Conservation (phyloP, 129 eudicot genomes). For the Escallonia herrerae region DNA sequence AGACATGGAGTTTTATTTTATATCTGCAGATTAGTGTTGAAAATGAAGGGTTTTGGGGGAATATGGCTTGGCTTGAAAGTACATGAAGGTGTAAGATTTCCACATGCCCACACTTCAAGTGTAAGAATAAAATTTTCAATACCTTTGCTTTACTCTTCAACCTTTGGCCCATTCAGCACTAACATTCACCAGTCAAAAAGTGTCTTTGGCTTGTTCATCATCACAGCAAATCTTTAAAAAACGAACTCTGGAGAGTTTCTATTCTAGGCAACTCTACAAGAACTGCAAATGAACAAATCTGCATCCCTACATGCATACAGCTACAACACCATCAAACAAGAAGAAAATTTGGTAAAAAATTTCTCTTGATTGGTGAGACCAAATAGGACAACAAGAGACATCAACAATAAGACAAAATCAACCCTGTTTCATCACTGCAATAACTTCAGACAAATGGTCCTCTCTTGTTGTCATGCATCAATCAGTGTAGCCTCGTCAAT, state of each 20-base stretch:
- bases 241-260: slow-evolving; percentile 7
- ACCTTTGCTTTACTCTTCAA: slow-evolving; percentile 94
- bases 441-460: too few species aligned
- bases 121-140: slow-evolving; percentile 48
- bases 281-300: background rate
- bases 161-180: slow-evolving; percentile 19
- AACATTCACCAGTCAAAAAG: slow-evolving; percentile 24
- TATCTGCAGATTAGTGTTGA: slow-evolving; percentile 41
- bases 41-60: slow-evolving; percentile 37
- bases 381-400: too few species aligned
- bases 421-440: too few species aligned
- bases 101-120: slow-evolving; percentile 70
- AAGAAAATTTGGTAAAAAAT: too few species aligned
- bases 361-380: too few species aligned
- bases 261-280: background rate
- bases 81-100: slow-evolving; percentile 50
- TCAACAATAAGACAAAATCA: too few species aligned
- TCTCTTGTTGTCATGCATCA: too few species aligned
- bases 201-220: slow-evolving; percentile 15
- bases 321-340: too few species aligned
- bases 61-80: slow-evolving; percentile 91
- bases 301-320: too few species aligned
- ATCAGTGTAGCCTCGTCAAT: too few species aligned
- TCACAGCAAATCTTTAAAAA: slow-evolving; percentile 6
- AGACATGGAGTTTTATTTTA: slow-evolving; percentile 39